These are phyloP conservation scores for Brassica juncea DNA, from an alignment of 345 rosid species.

Conservation along the genomic window DNA sequence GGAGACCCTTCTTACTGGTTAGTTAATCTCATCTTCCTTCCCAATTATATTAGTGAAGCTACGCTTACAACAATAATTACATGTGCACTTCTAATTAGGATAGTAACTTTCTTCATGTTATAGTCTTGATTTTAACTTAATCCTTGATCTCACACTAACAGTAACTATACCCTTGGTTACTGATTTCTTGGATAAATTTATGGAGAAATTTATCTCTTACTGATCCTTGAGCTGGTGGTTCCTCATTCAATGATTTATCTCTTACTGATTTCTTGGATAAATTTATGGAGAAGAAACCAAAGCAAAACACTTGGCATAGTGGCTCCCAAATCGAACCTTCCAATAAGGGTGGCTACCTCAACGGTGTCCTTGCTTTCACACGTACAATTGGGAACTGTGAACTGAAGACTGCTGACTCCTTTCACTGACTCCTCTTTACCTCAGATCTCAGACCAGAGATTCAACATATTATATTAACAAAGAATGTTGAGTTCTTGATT, in stretches of 20 bases:
- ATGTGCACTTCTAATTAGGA: too few relatives aligned
- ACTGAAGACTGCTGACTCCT: conserved; percentile 50
- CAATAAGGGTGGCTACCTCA: conserved; percentile 48
- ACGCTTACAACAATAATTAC: too few relatives aligned
- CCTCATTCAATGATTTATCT: conserved; percentile 52
- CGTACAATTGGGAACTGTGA: conserved; percentile 85
- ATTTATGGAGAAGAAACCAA: conserved; percentile 97
- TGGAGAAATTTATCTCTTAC: too few relatives aligned
- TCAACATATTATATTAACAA: conserved; percentile 52
- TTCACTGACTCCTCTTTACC: conserved; percentile 47
- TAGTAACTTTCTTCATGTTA: too few relatives aligned
- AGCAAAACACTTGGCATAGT: conserved; percentile 84
- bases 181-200: too few relatives aligned
- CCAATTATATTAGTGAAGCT: too few relatives aligned
- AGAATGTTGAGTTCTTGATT: conserved; percentile 79
- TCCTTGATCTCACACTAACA: too few relatives aligned
- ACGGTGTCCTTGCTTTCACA: conserved; percentile 52
- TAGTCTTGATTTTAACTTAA: too few relatives aligned
- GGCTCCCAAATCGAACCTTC: conserved; percentile 96
- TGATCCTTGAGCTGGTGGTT: too few relatives aligned
- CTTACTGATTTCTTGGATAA: conserved; percentile 83
- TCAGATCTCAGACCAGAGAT: conserved; percentile 87
- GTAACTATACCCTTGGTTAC: too few relatives aligned
- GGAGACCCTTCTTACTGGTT: neutral
- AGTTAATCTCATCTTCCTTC: too few relatives aligned